Evolutionary conservation across 257 asterid genomes (phyloP).

Genomic region (Petrea volubilis): DNA sequence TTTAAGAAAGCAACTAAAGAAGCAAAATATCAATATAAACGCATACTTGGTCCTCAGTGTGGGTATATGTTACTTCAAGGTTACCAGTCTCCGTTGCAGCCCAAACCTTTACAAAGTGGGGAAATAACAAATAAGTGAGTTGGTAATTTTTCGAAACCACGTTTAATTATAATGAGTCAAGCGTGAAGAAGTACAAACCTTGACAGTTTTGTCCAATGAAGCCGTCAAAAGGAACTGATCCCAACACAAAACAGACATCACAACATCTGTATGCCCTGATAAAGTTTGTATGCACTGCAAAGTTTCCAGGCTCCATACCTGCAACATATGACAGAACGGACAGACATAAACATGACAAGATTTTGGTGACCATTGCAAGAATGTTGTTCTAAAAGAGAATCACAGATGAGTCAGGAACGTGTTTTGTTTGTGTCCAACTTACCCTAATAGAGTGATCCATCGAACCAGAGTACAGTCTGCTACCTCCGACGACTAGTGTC

Average conservation of each 20-base stretch:
- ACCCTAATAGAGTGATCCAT: constrained; percentile 88
- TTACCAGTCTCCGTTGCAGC: constrained; percentile 79
- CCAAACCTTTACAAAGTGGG: constrained; percentile 62
- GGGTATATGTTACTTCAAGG: constrained; percentile 94
- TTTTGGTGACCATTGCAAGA: neutral
- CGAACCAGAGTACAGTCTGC: constrained; percentile 85
- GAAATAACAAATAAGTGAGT: constrained; percentile 11
- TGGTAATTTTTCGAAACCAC: neutral
- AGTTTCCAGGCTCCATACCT: constrained; percentile 96
- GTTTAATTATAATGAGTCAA: neutral
- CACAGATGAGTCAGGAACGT: constrained; percentile 12
- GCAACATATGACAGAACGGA: constrained; percentile 24
- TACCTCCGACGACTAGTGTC: constrained; percentile 82
- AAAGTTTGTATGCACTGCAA: constrained; percentile 85
- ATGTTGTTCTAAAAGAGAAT: neutral
- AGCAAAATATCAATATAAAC: constrained; percentile 9
- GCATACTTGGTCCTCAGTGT: constrained; percentile 80
- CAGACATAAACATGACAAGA: neutral
- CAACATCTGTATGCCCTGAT: constrained; percentile 78
- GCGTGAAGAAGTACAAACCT: constrained; percentile 45
- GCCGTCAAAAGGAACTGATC: constrained; percentile 95
- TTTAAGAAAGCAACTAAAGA: neutral
- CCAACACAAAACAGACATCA: constrained; percentile 98
- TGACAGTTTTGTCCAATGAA: constrained; percentile 88
- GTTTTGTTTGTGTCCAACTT: constrained; percentile 29